Evolutionary conservation across 2,329 filamentous ascomycete genomes (phyloP).

Genomic region (Aspergillus sp.): DNA sequence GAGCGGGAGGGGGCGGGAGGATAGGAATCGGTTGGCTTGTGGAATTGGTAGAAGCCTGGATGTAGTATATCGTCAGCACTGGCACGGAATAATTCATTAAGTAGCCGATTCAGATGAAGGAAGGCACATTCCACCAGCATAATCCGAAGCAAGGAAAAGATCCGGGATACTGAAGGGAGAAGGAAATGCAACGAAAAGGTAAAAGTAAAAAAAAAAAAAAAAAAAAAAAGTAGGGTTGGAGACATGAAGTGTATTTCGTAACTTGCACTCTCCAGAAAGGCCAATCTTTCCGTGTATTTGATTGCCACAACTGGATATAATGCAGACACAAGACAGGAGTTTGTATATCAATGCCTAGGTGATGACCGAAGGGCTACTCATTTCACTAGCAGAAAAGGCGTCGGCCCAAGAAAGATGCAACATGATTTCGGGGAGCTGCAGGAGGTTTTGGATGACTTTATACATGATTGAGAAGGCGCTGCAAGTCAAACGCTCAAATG

Average conservation of each 20-base stretch:
- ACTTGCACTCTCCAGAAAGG: no score
- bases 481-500: constrained; percentile 13
- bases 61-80: constrained; percentile 10
- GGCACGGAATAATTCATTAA: neutral
- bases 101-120: neutral
- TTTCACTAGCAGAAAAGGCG: constrained; percentile 10
- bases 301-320: no score
- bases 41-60: constrained; percentile 23
- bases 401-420: constrained; percentile 10
- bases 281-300: no score
- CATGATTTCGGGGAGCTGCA: constrained; percentile 14
- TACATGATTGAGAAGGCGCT: constrained; percentile 17
- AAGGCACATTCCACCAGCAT: neutral
- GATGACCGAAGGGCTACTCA: constrained; percentile 9
- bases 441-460: constrained; percentile 14
- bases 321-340: neutral
- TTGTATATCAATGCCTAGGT: constrained; percentile 5
- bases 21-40: constrained; percentile 41
- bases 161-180: neutral
- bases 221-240: neutral
- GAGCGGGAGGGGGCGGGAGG: constrained; percentile 59
- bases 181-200: neutral
- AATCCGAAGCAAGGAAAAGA: neutral
- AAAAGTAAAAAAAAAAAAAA: neutral
- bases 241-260: no score